These are phyloP conservation scores for Phialemoniopsis sp. DNA, from an alignment of 2,329 filamentous ascomycete species.

Conservation along the genomic window DNA sequence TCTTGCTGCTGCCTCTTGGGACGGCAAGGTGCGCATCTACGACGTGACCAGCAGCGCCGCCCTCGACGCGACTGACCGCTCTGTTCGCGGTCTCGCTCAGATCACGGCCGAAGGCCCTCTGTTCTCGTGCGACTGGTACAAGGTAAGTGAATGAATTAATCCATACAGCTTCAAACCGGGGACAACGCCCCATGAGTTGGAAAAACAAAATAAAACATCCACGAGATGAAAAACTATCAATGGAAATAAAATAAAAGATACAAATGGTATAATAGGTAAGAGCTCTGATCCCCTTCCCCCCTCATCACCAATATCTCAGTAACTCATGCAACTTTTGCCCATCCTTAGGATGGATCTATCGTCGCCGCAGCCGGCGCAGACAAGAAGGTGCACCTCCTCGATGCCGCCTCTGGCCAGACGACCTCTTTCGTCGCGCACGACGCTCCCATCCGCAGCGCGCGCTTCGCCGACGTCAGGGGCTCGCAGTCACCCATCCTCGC, in stretches of 20 bases:
- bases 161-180: conserved; percentile 13
- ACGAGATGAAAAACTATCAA: conserved; percentile 7
- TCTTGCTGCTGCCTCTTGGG: conserved; percentile 28
- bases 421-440: conserved; percentile 20
- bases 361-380: conserved; percentile 24
- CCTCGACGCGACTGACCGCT: conserved; percentile 2
- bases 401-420: conserved; percentile 19
- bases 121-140: conserved; percentile 28
- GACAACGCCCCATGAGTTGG: neutral
- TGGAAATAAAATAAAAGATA: conserved; percentile 8
- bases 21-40: conserved; percentile 28
- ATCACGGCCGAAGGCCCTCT: conserved; percentile 19
- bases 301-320: conserved; percentile 5
- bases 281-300: neutral
- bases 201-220: conserved; percentile 14
- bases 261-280: conserved; percentile 14
- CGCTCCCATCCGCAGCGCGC: conserved; percentile 22
- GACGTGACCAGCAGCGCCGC: conserved; percentile 18
- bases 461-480: conserved; percentile 19
- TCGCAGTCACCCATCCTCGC: conserved; percentile 18
- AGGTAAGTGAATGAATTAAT: conserved; percentile 28
- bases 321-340: no score
- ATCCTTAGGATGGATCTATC: conserved; percentile 28
- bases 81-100: conserved; percentile 9
- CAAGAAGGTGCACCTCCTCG: conserved; percentile 21